Evolutionary conservation across 148 eudicot species (phyloP), one percentile per base, ranked within the genome.

Genomic region (Nyssa sinensis): DNA sequence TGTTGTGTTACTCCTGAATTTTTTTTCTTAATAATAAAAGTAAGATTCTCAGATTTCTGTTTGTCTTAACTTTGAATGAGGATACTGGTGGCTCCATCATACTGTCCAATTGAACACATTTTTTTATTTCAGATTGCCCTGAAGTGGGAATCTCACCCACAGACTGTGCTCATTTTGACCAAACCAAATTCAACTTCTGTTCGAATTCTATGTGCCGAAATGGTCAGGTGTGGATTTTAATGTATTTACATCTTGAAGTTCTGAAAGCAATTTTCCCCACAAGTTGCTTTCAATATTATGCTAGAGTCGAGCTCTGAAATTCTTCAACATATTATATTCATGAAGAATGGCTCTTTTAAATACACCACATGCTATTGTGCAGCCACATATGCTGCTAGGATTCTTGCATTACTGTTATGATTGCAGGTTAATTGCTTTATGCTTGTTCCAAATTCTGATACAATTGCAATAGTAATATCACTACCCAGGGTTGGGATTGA

Each of bases 101-200:
- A 8, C 49, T 8, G 49, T 70, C 12, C 32, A 55, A 59, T 57
- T 39, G 75, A 64, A 65, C 35, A 63, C 31, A 32, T 24, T 24
- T 58, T 47, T 29, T 21, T n/a, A 29, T 72, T 80, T 74, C 94
- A 95, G 99, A 95, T 95, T 79, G 89, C 93, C 33, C 88, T 95
- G 81, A 93, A 90, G 89, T 95, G 99, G 99, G 97, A 91, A 76
- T 85, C 87, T 67, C 84, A 78, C 49, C 99, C 99, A 49, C 84
- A 78, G 74, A 95, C 99, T 13, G 91, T 95, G 57, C 94, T 95
- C 75, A 88, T 95, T 69, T 74, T 95, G 86, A 88, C 94, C 78
- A 95, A 95, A 83, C 99, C 99, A 75, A 93, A 95, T 78, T 95
- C 99, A 78, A 74, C 85, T 62, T 85, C 97, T 81, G 99, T 95